These are phyloP conservation scores for Solanum virginianum DNA, from an alignment of 257 asterid species.

Conservation along the genomic window DNA sequence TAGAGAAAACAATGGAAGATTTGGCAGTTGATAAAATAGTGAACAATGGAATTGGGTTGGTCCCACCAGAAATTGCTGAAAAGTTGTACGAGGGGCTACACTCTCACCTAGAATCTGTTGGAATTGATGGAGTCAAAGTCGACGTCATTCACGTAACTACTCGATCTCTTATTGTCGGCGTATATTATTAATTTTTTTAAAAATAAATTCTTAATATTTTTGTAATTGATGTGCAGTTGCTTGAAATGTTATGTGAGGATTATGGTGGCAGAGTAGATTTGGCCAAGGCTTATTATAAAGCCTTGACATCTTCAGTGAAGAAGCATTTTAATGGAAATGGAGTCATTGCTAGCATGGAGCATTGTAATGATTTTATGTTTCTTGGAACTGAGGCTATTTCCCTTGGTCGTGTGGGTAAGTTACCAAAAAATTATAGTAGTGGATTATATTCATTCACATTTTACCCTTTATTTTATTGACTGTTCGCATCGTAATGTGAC, in stretches of 20 bases:
- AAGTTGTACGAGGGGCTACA: conserved; percentile 74
- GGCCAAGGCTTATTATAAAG: conserved; percentile 77
- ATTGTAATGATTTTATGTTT: conserved; percentile 94
- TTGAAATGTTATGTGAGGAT: conserved; percentile 86
- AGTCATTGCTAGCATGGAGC: conserved; percentile 97
- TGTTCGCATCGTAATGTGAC: not conserved
- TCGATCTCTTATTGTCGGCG: not conserved
- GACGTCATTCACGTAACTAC: conserved; percentile 78
- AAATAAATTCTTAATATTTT: too few relatives aligned
- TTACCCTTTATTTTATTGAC: not conserved
- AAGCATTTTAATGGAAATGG: conserved; percentile 93
- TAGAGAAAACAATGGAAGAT: conserved; percentile 84
- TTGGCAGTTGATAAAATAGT: conserved; percentile 87
- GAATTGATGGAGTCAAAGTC: conserved; percentile 91
- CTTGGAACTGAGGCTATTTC: conserved; percentile 74
- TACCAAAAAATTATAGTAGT: not conserved
- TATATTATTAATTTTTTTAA: not conserved
- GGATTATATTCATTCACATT: too few relatives aligned
- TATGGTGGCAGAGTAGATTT: conserved; percentile 86
- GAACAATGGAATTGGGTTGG: conserved; percentile 82
- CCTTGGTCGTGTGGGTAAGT: conserved; percentile 87
- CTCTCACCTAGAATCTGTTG: conserved; percentile 70
- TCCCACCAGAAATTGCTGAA: conserved; percentile 59
- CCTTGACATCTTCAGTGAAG: conserved; percentile 48
- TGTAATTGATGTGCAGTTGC: conserved; percentile 20